Percentiles rank a stretch among this genome's conserved stretches.
These are phyloP conservation scores for Leccinum barrowsii DNA, from an alignment of 768 basidiomycete genomes.

Conservation along the genomic window DNA sequence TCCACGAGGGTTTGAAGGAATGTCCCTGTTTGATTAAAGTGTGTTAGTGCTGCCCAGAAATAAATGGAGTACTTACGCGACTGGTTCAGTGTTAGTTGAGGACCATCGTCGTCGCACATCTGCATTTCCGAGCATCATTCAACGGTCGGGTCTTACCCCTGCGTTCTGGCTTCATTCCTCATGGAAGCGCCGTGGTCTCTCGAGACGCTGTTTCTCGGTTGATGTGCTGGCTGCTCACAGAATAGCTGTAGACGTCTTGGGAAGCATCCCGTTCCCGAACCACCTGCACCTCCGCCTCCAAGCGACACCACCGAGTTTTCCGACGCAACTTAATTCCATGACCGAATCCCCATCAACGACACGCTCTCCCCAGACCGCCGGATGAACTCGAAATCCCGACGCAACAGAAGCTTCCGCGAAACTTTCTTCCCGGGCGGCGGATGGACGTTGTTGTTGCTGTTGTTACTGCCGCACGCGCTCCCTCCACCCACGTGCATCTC, in stretches of 20 bases:
- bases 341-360: conserved; percentile 75
- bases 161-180: too few species aligned
- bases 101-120: too few species aligned
- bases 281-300: conserved; percentile 31
- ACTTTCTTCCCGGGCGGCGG: conserved; percentile 52
- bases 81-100: too few species aligned
- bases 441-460: conserved; percentile 22
- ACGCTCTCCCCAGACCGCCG: conserved; percentile 65
- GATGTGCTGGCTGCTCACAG: too few species aligned
- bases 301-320: conserved; percentile 35
- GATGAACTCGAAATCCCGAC: conserved; percentile 81
- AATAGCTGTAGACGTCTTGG: too few species aligned
- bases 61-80: too few species aligned
- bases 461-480: background rate
- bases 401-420: conserved; percentile 60
- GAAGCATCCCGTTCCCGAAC: conserved; percentile 32
- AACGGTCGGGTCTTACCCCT: too few species aligned
- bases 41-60: too few species aligned
- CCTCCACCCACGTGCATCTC: conserved; percentile 37
- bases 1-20: too few species aligned
- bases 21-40: too few species aligned
- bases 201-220: background rate
- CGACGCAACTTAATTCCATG: conserved; percentile 57
- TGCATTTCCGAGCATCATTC: too few species aligned
- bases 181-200: background rate